Conservation (phyloP, 768 basidiomycete species). For the Cantharellus anzutake region DNA sequence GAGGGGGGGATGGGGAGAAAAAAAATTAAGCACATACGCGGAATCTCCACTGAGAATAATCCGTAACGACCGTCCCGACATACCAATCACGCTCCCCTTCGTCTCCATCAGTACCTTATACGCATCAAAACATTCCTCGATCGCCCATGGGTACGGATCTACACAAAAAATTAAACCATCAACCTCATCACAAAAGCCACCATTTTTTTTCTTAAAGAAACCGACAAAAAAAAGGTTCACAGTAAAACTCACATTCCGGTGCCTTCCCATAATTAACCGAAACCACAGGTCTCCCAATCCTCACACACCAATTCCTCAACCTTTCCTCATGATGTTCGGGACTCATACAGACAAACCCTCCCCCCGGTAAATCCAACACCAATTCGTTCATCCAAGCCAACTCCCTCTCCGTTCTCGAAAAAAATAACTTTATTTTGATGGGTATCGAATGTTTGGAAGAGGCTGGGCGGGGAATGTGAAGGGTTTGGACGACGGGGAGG, state of each 20-base stretch:
- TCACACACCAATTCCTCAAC: slow-evolving; percentile 65
- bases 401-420: slow-evolving; percentile 43
- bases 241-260: slow-evolving; percentile 51
- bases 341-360: slow-evolving; percentile 91
- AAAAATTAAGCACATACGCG: slow-evolving; percentile 44
- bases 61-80: slow-evolving; percentile 65
- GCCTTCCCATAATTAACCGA: slow-evolving; percentile 92
- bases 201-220: not conserved
- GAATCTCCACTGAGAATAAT: slow-evolving; percentile 83
- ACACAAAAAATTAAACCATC: not conserved
- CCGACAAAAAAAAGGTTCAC: not conserved
- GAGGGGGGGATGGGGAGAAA: not conserved
- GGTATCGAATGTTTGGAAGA: slow-evolving; percentile 63
- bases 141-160: slow-evolving; percentile 92
- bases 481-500: slow-evolving; percentile 46
- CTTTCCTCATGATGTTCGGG: slow-evolving; percentile 96
- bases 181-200: not conserved
- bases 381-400: slow-evolving; percentile 55
- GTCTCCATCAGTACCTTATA: slow-evolving; percentile 70
- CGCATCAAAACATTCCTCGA: slow-evolving; percentile 85
- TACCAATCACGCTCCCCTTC: slow-evolving; percentile 62
- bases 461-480: slow-evolving; percentile 67
- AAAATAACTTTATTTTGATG: slow-evolving; percentile 70
- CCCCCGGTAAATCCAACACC: slow-evolving; percentile 85
- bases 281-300: slow-evolving; percentile 60